Percentiles rank a stretch among this genome's conserved stretches.
Conservation (phyloP, 108 stramenopile genomes). For the Pelagomonas calceolata region DNA sequence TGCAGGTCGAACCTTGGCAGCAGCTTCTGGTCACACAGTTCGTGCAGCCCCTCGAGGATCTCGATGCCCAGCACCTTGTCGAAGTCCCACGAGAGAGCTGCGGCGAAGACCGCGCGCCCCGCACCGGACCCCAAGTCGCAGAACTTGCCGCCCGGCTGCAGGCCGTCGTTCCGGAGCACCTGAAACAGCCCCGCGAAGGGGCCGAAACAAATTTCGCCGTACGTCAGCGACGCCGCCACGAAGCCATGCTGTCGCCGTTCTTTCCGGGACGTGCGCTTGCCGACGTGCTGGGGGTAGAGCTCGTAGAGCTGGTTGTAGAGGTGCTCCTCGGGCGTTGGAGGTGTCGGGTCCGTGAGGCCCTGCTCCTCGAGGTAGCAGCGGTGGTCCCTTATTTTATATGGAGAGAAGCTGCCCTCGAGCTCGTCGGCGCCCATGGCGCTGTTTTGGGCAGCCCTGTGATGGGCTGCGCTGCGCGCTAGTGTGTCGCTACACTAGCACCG, state of each 20-base stretch:
- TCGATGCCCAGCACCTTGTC: constrained; percentile 37
- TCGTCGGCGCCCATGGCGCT: no score
- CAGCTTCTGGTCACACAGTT: constrained; percentile 9
- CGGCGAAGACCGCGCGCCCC: constrained; percentile 45
- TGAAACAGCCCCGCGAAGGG: constrained; percentile 6
- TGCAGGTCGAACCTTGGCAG: background rate
- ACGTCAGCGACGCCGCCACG: background rate
- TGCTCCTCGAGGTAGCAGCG: no score
- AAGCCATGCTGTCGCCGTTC: constrained; percentile 3
- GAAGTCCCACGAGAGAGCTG: constrained; percentile 36
- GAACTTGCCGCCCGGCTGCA: constrained; percentile 25
- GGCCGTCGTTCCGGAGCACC: background rate
- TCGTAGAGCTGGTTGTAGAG: background rate
- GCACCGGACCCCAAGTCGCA: constrained; percentile 47
- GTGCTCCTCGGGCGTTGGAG: no score
- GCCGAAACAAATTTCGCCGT: constrained; percentile 4
- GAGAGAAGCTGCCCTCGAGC: no score
- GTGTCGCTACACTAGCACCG: no score
- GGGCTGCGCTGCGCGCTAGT: no score
- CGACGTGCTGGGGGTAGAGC: background rate
- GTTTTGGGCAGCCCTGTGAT: no score
- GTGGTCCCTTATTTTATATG: no score
- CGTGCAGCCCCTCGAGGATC: constrained; percentile 31
- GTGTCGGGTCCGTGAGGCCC: no score
- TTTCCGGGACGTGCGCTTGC: background rate